These are phyloP conservation scores for Leavenworthia alabamica DNA, from an alignment of 345 rosid genomes.

Conservation along the genomic window DNA sequence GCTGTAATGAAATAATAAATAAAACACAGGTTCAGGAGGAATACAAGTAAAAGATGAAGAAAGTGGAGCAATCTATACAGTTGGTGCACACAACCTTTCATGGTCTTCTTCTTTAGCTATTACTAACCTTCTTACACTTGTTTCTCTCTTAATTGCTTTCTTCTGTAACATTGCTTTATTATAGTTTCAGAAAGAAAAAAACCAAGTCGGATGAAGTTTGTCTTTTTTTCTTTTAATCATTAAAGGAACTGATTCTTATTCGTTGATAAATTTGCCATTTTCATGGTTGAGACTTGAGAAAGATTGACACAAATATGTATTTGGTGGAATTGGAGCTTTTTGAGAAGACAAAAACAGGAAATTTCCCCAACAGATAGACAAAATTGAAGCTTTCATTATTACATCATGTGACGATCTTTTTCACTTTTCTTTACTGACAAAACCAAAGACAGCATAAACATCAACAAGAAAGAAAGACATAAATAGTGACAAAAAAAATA, in stretches of 20 bases:
- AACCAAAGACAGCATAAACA: slow-evolving; percentile 20
- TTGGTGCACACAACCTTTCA: slow-evolving; percentile 53
- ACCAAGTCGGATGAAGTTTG: no score
- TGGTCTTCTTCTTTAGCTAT: slow-evolving; percentile 33
- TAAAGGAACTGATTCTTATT: no score
- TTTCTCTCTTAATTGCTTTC: slow-evolving; percentile 34
- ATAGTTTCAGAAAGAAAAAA: slow-evolving; percentile 30
- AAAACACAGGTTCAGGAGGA: slow-evolving; percentile 56
- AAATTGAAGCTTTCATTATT: slow-evolving; percentile 25
- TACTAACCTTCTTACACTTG: slow-evolving; percentile 31
- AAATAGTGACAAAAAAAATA: slow-evolving; percentile 12
- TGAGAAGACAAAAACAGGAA: slow-evolving; percentile 13
- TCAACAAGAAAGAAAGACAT: slow-evolving; percentile 5
- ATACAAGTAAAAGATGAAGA: slow-evolving; percentile 61
- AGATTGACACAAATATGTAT: slow-evolving; percentile 2
- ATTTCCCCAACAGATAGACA: slow-evolving; percentile 19
- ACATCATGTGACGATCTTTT: slow-evolving; percentile 27
- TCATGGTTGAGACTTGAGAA: no score
- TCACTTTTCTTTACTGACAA: slow-evolving; percentile 26
- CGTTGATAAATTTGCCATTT: no score
- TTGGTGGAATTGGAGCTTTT: slow-evolving; percentile 15
- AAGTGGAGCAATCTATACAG: slow-evolving; percentile 42
- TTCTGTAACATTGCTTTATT: slow-evolving; percentile 34
- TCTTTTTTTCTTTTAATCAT: no score
- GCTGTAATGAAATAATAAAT: slow-evolving; percentile 2